Evolutionary conservation across 2,329 filamentous ascomycete genomes (phyloP).

Genomic region (Aspergillus pseudoviridinutans): DNA sequence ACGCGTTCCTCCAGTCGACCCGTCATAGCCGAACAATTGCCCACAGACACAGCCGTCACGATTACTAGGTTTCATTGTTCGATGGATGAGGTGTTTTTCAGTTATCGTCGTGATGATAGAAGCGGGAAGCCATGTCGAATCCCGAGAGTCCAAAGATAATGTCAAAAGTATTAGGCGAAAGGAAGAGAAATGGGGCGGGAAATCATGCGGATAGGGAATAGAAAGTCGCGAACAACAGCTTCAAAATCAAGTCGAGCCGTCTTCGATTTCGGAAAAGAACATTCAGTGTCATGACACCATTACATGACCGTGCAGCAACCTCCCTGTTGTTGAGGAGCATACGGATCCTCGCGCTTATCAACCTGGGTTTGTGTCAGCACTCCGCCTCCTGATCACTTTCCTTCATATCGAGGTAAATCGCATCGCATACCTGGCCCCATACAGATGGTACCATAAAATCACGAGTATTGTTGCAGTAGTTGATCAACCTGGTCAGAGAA

Average conservation of each 20-base stretch:
- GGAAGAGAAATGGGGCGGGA: constrained; percentile 14
- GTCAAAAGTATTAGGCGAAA: constrained; percentile 18
- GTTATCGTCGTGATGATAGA: background rate
- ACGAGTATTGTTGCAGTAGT: constrained; percentile 95
- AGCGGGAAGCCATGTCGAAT: background rate
- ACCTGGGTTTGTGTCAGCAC: constrained; percentile 49
- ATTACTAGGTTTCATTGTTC: background rate
- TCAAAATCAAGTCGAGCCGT: constrained; percentile 20
- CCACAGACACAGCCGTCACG: constrained; percentile 5
- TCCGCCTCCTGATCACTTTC: constrained; percentile 5
- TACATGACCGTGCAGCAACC: constrained; percentile 97
- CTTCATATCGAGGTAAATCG: constrained; percentile 9
- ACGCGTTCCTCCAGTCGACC: constrained; percentile 13
- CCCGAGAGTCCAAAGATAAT: constrained; percentile 7
- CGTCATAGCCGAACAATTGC: constrained; percentile 5
- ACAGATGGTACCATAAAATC: constrained; percentile 99
- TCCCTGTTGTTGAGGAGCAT: constrained; percentile 87
- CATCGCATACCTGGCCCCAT: constrained; percentile 69
- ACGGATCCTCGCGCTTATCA: constrained; percentile 95
- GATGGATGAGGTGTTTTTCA: background rate
- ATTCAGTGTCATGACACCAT: constrained; percentile 31
- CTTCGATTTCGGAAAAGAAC: constrained; percentile 10
- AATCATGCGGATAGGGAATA: constrained; percentile 19
- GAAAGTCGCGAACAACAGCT: constrained; percentile 17
- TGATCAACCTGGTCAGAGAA: constrained; percentile 69